phyloP scores from a whole-genome alignment of 75 land plant species.

The Sequoiadendron giganteum region DNA sequence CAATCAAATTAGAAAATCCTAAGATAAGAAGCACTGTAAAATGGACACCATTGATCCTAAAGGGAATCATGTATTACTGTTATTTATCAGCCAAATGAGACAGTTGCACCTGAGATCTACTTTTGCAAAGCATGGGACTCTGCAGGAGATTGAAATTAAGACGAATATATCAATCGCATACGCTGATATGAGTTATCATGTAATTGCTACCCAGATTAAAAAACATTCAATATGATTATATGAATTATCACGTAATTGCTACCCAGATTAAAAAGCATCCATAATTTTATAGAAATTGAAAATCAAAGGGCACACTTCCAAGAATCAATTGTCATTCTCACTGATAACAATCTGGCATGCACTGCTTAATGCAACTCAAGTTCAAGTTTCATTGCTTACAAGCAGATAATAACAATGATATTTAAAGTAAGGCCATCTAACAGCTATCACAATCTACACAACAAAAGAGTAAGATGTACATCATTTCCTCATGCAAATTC shows the following conservation, averaged over 20 bases:
- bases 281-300: not conserved
- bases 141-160: not conserved
- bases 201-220: not conserved
- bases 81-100: not conserved
- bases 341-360: not conserved
- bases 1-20: not conserved
- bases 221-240: not conserved
- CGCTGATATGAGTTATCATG: not conserved
- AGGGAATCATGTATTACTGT: not conserved
- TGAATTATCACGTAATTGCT: not conserved
- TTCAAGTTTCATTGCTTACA: not conserved
- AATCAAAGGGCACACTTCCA: not conserved
- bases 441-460: not conserved
- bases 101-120: not conserved
- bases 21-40: not conserved
- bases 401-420: not conserved
- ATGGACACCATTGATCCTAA: not conserved
- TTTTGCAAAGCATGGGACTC: not conserved
- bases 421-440: not conserved
- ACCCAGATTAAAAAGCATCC: not conserved
- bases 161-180: not conserved
- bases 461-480: not conserved
- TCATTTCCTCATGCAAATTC: not conserved
- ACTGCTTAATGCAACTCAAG: not conserved
- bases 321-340: not conserved